Percentiles rank a stretch among this genome's conserved stretches.
phyloP scores from a whole-genome alignment of 208 protist genomes.

The Leishmania mexicana region DNA sequence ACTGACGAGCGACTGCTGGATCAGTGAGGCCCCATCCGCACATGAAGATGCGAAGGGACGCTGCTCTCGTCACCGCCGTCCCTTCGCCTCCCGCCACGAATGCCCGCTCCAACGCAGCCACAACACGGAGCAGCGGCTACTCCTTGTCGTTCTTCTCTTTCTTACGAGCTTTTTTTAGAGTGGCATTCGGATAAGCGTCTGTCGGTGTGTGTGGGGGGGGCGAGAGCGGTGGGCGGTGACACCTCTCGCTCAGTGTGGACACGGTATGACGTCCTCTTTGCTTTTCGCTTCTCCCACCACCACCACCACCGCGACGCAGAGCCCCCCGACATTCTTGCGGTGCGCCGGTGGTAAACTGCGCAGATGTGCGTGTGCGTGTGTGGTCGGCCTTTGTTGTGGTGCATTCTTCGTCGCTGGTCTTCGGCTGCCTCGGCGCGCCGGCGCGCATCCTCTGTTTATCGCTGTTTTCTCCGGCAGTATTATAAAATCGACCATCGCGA shows the following conservation, averaged over 20 bases:
- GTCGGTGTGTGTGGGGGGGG: background rate
- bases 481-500: background rate
- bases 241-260: background rate
- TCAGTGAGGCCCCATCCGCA: background rate
- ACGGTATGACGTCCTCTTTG: background rate
- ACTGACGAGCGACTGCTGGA: slow-evolving; percentile 37
- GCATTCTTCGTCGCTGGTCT: background rate
- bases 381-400: background rate
- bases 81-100: no score
- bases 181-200: no score
- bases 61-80: no score
- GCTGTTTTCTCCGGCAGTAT: background rate
- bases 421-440: no score
- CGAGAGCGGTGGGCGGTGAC: background rate
- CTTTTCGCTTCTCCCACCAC: background rate
- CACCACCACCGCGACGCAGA: background rate
- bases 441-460: background rate
- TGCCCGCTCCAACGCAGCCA: no score
- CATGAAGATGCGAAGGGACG: background rate
- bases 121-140: background rate
- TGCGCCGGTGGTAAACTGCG: background rate
- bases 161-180: background rate
- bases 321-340: background rate
- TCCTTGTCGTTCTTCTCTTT: background rate
- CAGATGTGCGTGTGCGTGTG: background rate